These are phyloP conservation scores for Schwanniomyces etchellsii DNA, from an alignment of 1,139 yeast genomes.

Conservation along the genomic window DNA sequence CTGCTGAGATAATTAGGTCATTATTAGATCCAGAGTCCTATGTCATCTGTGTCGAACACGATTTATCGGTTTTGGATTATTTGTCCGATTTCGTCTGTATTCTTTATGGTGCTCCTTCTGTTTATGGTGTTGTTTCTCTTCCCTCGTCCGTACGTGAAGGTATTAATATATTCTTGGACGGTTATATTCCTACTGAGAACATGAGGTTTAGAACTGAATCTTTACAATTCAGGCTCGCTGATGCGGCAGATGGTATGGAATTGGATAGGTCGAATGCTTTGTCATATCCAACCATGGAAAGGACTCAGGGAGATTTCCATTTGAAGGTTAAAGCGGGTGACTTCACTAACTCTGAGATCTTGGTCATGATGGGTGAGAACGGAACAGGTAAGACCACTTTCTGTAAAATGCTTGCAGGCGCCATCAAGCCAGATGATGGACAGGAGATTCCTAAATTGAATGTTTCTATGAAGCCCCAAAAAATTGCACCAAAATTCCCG, in stretches of 20 bases:
- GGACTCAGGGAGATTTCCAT: conserved; percentile 95
- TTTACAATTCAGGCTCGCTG: conserved; percentile 89
- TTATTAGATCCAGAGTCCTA: conserved; percentile 68
- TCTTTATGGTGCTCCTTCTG: conserved; percentile 94
- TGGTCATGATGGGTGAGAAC: conserved; percentile 99
- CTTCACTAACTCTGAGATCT: conserved; percentile 91
- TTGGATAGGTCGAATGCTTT: conserved; percentile 77
- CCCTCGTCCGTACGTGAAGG: conserved; percentile 98
- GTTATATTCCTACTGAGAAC: conserved; percentile 95
- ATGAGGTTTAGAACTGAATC: conserved; percentile 95
- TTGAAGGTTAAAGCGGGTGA: conserved; percentile 79
- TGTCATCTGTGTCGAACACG: conserved; percentile 97
- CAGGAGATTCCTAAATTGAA: conserved; percentile 77
- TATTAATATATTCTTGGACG: conserved; percentile 94
- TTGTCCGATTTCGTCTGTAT: conserved; percentile 95
- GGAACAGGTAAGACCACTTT: conserved; percentile 99
- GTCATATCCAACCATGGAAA: conserved; percentile 73
- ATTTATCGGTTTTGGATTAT: conserved; percentile 93
- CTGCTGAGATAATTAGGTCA: conserved; percentile 90
- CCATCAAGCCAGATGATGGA: conserved; percentile 78
- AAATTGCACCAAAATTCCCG: conserved; percentile 95
- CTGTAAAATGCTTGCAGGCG: conserved; percentile 93
- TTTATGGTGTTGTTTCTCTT: conserved; percentile 94
- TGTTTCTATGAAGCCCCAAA: conserved; percentile 97
- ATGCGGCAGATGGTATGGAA: conserved; percentile 74